Percentiles rank a stretch among this genome's conserved stretches.
phyloP scores from a whole-genome alignment of 169 alveolate genomes.

The Plasmodium gonderi region DNA sequence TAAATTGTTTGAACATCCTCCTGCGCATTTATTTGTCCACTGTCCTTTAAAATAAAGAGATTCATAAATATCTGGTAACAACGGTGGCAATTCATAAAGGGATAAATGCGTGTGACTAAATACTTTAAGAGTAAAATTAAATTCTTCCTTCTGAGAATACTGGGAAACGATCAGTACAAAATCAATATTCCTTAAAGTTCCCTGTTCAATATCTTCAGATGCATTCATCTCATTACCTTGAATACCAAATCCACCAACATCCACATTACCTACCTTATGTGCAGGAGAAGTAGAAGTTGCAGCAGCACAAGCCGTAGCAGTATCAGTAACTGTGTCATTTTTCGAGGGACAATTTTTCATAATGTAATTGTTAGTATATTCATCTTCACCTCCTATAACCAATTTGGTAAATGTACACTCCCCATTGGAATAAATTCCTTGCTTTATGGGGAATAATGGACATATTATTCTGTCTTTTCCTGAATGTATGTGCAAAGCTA shows the following conservation, averaged over 20 bases:
- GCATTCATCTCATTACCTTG: conserved; percentile 6
- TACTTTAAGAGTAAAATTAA: conserved; percentile 77
- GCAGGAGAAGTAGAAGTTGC: background rate
- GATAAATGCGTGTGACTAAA: conserved; percentile 75
- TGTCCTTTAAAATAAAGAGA: conserved; percentile 75
- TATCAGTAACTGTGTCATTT: background rate
- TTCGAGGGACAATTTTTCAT: background rate
- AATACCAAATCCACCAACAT: background rate
- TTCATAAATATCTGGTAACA: conserved; percentile 58
- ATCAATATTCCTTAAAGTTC: conserved; percentile 54
- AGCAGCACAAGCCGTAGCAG: background rate
- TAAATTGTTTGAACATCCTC: conserved; percentile 86
- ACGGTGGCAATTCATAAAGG: conserved; percentile 77
- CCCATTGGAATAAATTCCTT: conserved; percentile 87
- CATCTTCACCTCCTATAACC: conserved; percentile 64
- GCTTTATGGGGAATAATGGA: conserved; percentile 84
- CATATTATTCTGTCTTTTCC: conserved; percentile 80
- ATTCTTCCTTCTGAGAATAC: conserved; percentile 79
- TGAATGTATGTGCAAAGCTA: conserved; percentile 84
- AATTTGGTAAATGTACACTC: conserved; percentile 86
- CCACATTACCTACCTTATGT: background rate
- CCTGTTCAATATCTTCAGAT: conserved; percentile 54
- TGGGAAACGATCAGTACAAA: conserved; percentile 79
- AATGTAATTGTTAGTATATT: background rate
- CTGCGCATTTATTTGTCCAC: conserved; percentile 81